Percentiles rank a stretch among this genome's conserved stretches.
phyloP scores from a whole-genome alignment of 148 eudicot genomes.

The Limonium bicolor region DNA sequence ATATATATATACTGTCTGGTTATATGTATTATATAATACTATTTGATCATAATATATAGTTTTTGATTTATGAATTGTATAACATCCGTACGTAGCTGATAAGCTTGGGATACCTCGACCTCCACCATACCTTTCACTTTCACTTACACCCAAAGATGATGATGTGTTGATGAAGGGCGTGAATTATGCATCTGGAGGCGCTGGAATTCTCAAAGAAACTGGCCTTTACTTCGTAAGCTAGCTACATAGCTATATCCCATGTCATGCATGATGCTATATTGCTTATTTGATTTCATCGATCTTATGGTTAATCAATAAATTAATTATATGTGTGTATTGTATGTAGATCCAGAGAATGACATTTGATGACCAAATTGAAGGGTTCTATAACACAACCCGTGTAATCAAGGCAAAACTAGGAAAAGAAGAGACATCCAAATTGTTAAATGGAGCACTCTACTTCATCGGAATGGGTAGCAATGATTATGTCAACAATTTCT shows the following conservation, averaged over 20 bases:
- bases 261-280: not conserved
- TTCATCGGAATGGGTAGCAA: slow-evolving; percentile 93
- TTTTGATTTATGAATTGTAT: not conserved
- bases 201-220: slow-evolving; percentile 91
- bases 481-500: slow-evolving; percentile 79
- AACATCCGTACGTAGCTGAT: slow-evolving; percentile 25
- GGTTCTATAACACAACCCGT: slow-evolving; percentile 45
- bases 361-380: slow-evolving; percentile 66
- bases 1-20: not conserved
- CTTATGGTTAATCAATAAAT: not conserved
- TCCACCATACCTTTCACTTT: slow-evolving; percentile 68
- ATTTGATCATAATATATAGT: not conserved
- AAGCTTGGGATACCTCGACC: slow-evolving; percentile 68
- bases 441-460: slow-evolving; percentile 45
- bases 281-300: not conserved
- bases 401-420: slow-evolving; percentile 59
- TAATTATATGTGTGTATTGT: not conserved
- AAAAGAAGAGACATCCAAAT: slow-evolving; percentile 36
- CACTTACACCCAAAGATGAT: slow-evolving; percentile 32
- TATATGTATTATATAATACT: not conserved
- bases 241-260: too few species aligned
- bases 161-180: slow-evolving; percentile 70
- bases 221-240: slow-evolving; percentile 72
- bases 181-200: slow-evolving; percentile 94
- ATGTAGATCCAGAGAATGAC: slow-evolving; percentile 58